Percentiles rank a stretch among this genome's conserved stretches.
Conservation (phyloP, 2,329 filamentous ascomycete genomes). For the Trichoderma atroviride region DNA sequence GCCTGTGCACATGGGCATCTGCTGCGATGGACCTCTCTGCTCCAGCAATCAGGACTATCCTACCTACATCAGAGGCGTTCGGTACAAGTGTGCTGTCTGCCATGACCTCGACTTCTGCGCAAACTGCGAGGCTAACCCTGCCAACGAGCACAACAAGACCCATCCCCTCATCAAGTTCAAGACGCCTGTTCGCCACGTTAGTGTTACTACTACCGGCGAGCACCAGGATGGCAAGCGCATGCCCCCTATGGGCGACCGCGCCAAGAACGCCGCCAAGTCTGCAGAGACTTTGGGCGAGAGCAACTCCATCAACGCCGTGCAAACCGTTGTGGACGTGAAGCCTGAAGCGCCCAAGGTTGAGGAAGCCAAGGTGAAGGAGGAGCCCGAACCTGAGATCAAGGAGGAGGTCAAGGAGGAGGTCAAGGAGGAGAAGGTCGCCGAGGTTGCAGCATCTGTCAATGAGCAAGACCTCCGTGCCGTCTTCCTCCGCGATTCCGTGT, state of each 20-base stretch:
- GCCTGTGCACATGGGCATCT: constrained; percentile 77
- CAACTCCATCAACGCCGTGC: constrained; percentile 56
- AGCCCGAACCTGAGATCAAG: constrained; percentile 23
- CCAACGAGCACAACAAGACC: constrained; percentile 87
- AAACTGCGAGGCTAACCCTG: constrained; percentile 85
- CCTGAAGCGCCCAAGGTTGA: constrained; percentile 51
- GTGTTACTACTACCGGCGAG: constrained; percentile 81
- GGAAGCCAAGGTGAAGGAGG: constrained; percentile 39
- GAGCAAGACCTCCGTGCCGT: constrained; percentile 51
- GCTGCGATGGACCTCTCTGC: constrained; percentile 93
- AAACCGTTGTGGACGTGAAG: constrained; percentile 73
- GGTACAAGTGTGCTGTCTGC: constrained; percentile 98
- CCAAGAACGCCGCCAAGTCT: constrained; percentile 49
- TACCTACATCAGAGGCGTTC: constrained; percentile 80
- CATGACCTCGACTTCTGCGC: constrained; percentile 94
- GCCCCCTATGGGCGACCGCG: constrained; percentile 70
- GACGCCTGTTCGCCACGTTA: constrained; percentile 85
- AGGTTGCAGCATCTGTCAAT: constrained; percentile 30
- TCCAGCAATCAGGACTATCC: constrained; percentile 53
- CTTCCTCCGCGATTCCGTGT: constrained; percentile 77
- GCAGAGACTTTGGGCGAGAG: constrained; percentile 54
- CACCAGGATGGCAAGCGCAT: constrained; percentile 67
- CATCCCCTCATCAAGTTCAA: constrained; percentile 97
- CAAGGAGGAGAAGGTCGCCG: constrained; percentile 33
- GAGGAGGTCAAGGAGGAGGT: constrained; percentile 29